A percentile compares a stretch with the other conserved stretches of the same genome.
Conservation (phyloP, 2,329 filamentous ascomycete species). For the Pleomassaria siparia region DNA sequence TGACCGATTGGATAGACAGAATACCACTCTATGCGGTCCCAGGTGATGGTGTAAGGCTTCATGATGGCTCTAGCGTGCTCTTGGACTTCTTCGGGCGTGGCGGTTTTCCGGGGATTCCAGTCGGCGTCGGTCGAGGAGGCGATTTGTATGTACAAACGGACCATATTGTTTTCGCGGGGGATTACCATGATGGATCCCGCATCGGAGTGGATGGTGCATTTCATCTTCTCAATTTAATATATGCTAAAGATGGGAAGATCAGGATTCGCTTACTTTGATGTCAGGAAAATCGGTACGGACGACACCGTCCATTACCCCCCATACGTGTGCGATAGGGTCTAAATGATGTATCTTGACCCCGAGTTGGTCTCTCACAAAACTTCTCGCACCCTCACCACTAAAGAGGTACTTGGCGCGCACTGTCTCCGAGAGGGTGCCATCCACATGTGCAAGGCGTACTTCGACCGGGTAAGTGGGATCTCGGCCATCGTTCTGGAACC, state of each 20-base stretch:
- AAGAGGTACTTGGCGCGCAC: constrained; percentile 64
- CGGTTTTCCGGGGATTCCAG: constrained; percentile 62
- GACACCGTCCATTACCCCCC: constrained; percentile 68
- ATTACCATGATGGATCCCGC: constrained; percentile 67
- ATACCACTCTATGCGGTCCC: constrained; percentile 67
- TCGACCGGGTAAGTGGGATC: constrained; percentile 76
- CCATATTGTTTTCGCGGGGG: constrained; percentile 56
- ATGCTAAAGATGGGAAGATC: neutral
- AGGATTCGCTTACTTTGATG: constrained; percentile 52
- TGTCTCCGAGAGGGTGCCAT: constrained; percentile 70
- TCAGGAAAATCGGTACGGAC: constrained; percentile 65
- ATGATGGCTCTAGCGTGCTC: constrained; percentile 59
- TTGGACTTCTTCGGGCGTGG: constrained; percentile 62
- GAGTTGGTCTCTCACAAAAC: constrained; percentile 63
- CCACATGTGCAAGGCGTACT: constrained; percentile 74
- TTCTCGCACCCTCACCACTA: constrained; percentile 63
- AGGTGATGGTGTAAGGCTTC: constrained; percentile 61
- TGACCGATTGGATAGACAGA: constrained; percentile 68
- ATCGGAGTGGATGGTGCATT: constrained; percentile 68
- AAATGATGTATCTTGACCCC: constrained; percentile 67
- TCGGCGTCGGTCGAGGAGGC: constrained; percentile 63
- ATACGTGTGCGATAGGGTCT: constrained; percentile 64
- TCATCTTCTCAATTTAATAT: constrained; percentile 51
- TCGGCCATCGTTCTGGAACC: constrained; percentile 61
- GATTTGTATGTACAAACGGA: constrained; percentile 60